phyloP scores from a whole-genome alignment of 257 asterid genomes.

The Verbena officinalis region DNA sequence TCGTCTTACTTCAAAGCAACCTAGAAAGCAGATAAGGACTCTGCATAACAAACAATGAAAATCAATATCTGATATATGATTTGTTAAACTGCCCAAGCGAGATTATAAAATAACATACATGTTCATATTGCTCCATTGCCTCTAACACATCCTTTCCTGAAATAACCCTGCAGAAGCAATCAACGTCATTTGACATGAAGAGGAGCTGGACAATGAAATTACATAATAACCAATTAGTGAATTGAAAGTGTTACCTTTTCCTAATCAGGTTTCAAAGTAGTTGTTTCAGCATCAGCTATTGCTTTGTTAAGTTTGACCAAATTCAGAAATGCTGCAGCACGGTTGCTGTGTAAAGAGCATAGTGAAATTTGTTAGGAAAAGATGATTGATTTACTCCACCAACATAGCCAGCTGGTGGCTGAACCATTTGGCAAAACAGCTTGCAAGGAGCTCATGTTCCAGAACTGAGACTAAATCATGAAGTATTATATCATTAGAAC shows the following conservation, averaged over 20 bases:
- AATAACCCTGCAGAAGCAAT: slow-evolving; percentile 78
- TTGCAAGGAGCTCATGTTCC: slow-evolving; percentile 83
- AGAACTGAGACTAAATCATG: slow-evolving; percentile 49
- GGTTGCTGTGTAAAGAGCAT: slow-evolving; percentile 60
- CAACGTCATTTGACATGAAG: slow-evolving; percentile 28
- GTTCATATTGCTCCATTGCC: slow-evolving; percentile 92
- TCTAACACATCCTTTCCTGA: slow-evolving; percentile 98
- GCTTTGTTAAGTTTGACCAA: slow-evolving; percentile 93
- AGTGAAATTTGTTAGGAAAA: slow-evolving; percentile 11
- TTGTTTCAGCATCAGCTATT: slow-evolving; percentile 86
- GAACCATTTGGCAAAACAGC: slow-evolving; percentile 65
- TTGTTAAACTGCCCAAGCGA: slow-evolving; percentile 18
- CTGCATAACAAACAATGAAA: slow-evolving; percentile 40
- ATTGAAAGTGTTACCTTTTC: slow-evolving; percentile 65
- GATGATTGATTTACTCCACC: slow-evolving; percentile 56
- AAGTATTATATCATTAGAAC: slow-evolving; percentile 17
- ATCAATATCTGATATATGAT: slow-evolving; percentile 15
- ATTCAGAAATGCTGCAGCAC: slow-evolving; percentile 96
- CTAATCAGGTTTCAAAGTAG: slow-evolving; percentile 96
- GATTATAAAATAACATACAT: slow-evolving; percentile 53
- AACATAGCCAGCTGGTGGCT: slow-evolving; percentile 49
- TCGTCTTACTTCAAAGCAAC: slow-evolving; percentile 70
- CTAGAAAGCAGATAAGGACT: slow-evolving; percentile 83
- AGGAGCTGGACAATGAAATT: neutral
- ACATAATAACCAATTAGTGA: neutral